Base-by-base conservation (phyloP, 2,329 filamentous ascomycete genomes). In the Sporothrix brasiliensis region DNA sequence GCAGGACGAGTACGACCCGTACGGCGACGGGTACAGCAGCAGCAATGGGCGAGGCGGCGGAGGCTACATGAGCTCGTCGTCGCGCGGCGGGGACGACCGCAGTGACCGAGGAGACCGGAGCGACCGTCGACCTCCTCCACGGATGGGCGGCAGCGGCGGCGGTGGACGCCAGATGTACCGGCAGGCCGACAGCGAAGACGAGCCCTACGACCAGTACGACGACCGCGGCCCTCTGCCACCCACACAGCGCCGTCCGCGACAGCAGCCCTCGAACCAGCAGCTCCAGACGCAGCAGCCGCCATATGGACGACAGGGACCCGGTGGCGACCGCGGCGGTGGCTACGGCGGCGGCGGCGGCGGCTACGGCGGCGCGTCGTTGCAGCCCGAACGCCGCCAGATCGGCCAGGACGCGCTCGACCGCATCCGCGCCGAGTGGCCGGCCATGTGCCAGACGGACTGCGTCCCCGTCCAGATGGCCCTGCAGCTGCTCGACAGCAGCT, bases 381-480 rank as follows among this genome's bases (percentile, higher is more conserved):
- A 47, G 27, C 52, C 54, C 7, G 67, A 53, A 14, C 49, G 87
- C 78, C 80, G 83, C 65, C 85, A 88, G 77, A 88, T 88, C 71
- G 80, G 81, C 66, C 83, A 88, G 75, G 74, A 75, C 24, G 87
- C 97, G 2, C 84, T 98, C 65, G 89, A 92, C 74, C 89, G 92
- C 75, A 97, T 99, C 77, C 90, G 94, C 78, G 83, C 87, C 70
- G 93, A 97, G 77, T 99, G 95, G 94, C 91, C 92, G 56, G 91
- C 93, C 75, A 95, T 99, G 91, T 92, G 92, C 74, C 87, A 91
- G 75, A 90, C 91, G 73, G 91, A 95, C 77, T 97, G 94, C 78
- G 88, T 97, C 44, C 95, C 95, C 2, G 93, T 98, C 49, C 94
- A 98, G 79, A 88, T 97, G 68, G 93, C 94, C n/a, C 85, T 99